Conservation (phyloP, 2,329 filamentous ascomycete species). For the Dothiorella sarmentorum region DNA sequence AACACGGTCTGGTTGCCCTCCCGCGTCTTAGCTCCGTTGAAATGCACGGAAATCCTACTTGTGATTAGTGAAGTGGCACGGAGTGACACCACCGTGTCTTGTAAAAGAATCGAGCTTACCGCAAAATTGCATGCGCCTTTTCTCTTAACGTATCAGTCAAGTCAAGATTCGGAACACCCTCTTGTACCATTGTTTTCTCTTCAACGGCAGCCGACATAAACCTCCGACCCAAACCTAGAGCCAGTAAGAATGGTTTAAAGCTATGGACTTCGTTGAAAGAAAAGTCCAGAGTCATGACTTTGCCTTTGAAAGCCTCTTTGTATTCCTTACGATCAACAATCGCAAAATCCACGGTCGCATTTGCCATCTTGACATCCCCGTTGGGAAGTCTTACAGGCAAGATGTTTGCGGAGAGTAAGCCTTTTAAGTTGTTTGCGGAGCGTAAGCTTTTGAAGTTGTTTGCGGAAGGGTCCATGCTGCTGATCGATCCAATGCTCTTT, state of each 20-base stretch:
- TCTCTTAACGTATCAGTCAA: not conserved
- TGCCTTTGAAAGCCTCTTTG: not conserved
- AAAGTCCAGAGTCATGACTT: not conserved
- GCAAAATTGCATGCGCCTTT: not conserved
- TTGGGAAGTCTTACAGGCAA: not conserved
- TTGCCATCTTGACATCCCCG: not conserved
- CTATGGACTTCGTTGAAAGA: not conserved
- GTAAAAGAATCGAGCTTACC: not conserved
- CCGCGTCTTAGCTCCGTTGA: no score
- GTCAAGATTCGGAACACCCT: no score
- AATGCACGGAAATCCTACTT: no score
- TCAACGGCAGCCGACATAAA: not conserved
- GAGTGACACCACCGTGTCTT: no score
- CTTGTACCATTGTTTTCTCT: no score
- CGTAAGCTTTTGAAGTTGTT: not conserved
- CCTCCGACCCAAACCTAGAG: not conserved
- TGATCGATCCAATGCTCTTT: not conserved
- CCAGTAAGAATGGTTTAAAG: not conserved
- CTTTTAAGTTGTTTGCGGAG: not conserved
- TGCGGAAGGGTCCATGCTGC: not conserved
- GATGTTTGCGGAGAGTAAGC: not conserved
- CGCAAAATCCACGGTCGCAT: not conserved
- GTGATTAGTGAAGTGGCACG: no score
- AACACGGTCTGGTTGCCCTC: no score
- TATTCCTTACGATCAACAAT: not conserved